phyloP scores from a whole-genome alignment of 1,284 basidiomycete genomes.

The Cutaneotrichosporon sp. region DNA sequence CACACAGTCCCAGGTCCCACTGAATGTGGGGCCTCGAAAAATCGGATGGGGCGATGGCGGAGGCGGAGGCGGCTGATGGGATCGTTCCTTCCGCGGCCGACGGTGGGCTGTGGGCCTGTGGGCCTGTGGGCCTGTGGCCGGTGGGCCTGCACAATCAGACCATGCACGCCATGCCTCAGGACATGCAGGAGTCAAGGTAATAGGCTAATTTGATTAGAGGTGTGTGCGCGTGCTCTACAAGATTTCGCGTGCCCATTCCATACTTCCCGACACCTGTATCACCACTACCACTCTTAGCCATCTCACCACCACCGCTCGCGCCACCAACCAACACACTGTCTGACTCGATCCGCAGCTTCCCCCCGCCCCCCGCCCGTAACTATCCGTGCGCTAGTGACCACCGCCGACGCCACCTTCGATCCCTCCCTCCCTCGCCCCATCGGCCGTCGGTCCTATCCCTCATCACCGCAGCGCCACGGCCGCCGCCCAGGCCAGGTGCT shows the following conservation, averaged over 20 bases:
- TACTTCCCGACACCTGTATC: background rate
- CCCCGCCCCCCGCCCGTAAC: too few relatives aligned
- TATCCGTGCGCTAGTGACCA: background rate
- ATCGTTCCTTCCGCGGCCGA: background rate
- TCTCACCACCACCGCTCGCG: background rate
- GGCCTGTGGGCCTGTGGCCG: too few relatives aligned
- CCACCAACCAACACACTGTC: background rate
- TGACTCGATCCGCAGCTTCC: background rate
- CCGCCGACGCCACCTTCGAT: conserved; percentile 1
- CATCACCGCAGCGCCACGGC: background rate
- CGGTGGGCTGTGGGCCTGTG: too few relatives aligned
- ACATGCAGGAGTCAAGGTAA: too few relatives aligned
- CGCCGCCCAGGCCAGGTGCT: background rate
- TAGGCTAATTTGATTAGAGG: background rate
- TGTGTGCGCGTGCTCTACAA: background rate
- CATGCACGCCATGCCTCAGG: too few relatives aligned
- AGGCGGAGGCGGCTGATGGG: too few relatives aligned
- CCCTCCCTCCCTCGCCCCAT: background rate
- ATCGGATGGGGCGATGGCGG: background rate
- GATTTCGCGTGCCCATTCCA: background rate
- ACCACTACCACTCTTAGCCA: background rate
- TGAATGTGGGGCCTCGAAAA: background rate
- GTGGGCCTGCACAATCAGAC: too few relatives aligned
- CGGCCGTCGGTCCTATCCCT: background rate
- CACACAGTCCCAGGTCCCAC: too few relatives aligned